A percentile compares a stretch with the other conserved stretches of the same genome.
Conservation (phyloP, 2,329 filamentous ascomycete genomes). For the Scleromitrula shiraiana region DNA sequence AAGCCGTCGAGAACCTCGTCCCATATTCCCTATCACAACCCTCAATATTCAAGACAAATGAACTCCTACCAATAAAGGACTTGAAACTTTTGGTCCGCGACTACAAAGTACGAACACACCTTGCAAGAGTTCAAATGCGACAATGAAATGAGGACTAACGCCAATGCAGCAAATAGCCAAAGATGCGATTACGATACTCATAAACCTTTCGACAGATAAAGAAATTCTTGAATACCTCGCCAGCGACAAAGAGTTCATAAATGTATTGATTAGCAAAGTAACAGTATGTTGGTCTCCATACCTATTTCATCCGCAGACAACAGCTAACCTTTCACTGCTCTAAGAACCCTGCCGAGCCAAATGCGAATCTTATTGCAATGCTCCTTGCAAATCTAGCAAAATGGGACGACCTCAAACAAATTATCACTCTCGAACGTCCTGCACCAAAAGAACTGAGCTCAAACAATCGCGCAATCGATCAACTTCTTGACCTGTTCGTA, state of each 20-base stretch:
- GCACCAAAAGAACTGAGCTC: slow-evolving; percentile 63
- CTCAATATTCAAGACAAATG: slow-evolving; percentile 73
- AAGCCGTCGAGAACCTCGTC: slow-evolving; percentile 77
- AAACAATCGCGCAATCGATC: slow-evolving; percentile 71
- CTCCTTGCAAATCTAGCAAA: slow-evolving; percentile 88
- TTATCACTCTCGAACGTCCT: slow-evolving; percentile 61
- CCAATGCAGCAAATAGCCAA: slow-evolving; percentile 70
- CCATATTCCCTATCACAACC: slow-evolving; percentile 70
- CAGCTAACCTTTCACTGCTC: neutral
- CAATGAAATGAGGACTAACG: slow-evolving; percentile 11
- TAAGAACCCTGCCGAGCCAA: slow-evolving; percentile 65
- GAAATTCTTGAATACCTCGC: slow-evolving; percentile 67
- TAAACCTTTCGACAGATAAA: slow-evolving; percentile 73
- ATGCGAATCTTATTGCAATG: slow-evolving; percentile 83
- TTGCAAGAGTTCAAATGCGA: neutral
- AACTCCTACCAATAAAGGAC: slow-evolving; percentile 73
- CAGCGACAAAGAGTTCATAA: slow-evolving; percentile 73
- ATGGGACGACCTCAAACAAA: slow-evolving; percentile 60
- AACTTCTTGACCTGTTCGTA: slow-evolving; percentile 92
- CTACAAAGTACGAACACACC: slow-evolving; percentile 55
- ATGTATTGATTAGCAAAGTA: slow-evolving; percentile 63
- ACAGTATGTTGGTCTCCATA: slow-evolving; percentile 55
- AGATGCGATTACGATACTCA: slow-evolving; percentile 81
- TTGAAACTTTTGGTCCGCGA: slow-evolving; percentile 82
- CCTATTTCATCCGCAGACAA: slow-evolving; percentile 3